These are phyloP conservation scores for Fusarium euwallaceae DNA, from an alignment of 2,329 filamentous ascomycete genomes.

Conservation along the genomic window DNA sequence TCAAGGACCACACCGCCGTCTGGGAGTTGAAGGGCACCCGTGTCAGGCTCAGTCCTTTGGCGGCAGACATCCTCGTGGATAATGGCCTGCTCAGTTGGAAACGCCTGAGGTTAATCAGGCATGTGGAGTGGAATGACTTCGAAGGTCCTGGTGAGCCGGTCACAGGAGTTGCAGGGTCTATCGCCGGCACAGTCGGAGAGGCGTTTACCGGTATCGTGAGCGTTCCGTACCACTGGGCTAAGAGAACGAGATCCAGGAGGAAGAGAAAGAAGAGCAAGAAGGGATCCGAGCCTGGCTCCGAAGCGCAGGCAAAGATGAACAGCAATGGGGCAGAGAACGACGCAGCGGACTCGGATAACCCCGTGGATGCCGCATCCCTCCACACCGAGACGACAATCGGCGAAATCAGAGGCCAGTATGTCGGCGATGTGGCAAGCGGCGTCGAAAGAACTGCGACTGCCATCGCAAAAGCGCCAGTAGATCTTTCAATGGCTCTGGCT, in stretches of 20 bases:
- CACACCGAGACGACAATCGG: conserved; percentile 35
- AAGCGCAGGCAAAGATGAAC: conserved; percentile 4
- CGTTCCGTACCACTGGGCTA: conserved; percentile 72
- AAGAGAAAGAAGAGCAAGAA: conserved; percentile 32
- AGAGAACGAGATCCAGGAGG: conserved; percentile 65
- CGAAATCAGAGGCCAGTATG: conserved; percentile 54
- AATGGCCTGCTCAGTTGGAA: conserved; percentile 73
- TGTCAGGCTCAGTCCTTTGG: conserved; percentile 72
- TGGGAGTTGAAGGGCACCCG: conserved; percentile 75
- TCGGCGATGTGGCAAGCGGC: conserved; percentile 65
- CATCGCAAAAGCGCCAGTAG: conserved; percentile 69
- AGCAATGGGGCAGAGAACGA: not conserved
- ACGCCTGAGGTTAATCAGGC: conserved; percentile 72
- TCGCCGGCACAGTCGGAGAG: conserved; percentile 70
- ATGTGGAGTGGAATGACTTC: conserved; percentile 83
- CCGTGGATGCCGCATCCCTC: conserved; percentile 17
- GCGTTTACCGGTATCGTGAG: conserved; percentile 73
- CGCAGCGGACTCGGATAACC: conserved; percentile 12
- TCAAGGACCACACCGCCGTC: conserved; percentile 72
- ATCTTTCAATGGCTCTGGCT: conserved; percentile 71
- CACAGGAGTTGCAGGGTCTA: conserved; percentile 73
- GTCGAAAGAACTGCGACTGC: conserved; percentile 65
- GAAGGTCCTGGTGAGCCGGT: conserved; percentile 81
- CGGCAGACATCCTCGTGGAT: conserved; percentile 74
- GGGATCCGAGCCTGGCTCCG: conserved; percentile 1